phyloP scores from a whole-genome alignment of 139 green algal genomes.

The Chlorella sorokiniana region DNA sequence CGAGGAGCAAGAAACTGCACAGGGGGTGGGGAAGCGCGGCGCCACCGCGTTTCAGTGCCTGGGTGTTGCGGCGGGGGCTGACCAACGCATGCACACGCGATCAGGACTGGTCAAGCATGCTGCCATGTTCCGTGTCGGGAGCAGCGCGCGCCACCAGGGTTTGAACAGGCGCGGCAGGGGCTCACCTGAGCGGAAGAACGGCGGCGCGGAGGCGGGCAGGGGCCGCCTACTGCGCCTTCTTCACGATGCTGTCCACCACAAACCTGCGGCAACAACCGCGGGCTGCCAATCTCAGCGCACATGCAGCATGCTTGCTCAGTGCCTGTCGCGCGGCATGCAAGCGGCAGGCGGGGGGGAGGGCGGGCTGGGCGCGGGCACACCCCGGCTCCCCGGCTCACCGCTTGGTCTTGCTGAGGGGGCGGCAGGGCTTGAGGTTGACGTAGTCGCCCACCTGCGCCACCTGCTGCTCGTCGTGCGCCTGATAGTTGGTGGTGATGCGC shows the following conservation, averaged over 20 bases:
- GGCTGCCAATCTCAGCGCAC: not conserved
- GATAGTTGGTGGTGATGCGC: slow-evolving; percentile 44
- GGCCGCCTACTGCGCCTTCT: slow-evolving; percentile 10
- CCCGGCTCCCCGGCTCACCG: not conserved
- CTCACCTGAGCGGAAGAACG: not conserved
- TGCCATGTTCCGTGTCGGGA: too few relatives aligned
- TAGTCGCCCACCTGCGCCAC: slow-evolving; percentile 45
- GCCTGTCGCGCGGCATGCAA: not conserved
- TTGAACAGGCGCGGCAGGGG: too few relatives aligned
- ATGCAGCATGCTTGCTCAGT: not conserved
- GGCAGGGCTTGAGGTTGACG: slow-evolving; percentile 35
- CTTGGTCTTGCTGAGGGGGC: slow-evolving; percentile 54
- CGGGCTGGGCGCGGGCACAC: not conserved
- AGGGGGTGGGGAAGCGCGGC: too few relatives aligned
- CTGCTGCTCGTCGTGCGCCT: slow-evolving; percentile 53
- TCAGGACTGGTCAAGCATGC: too few relatives aligned
- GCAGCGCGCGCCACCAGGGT: too few relatives aligned
- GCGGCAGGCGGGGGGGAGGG: not conserved
- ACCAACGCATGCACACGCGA: too few relatives aligned
- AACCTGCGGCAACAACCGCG: not conserved
- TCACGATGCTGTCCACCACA: not conserved
- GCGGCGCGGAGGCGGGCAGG: not conserved
- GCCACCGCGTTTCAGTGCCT: too few relatives aligned
- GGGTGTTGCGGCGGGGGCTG: too few relatives aligned
- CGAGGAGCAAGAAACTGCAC: too few relatives aligned